Evolutionary conservation across 805 yeast species (phyloP), one percentile per base, ranked within the genome.

Genomic region (Lachancea sp.): DNA sequence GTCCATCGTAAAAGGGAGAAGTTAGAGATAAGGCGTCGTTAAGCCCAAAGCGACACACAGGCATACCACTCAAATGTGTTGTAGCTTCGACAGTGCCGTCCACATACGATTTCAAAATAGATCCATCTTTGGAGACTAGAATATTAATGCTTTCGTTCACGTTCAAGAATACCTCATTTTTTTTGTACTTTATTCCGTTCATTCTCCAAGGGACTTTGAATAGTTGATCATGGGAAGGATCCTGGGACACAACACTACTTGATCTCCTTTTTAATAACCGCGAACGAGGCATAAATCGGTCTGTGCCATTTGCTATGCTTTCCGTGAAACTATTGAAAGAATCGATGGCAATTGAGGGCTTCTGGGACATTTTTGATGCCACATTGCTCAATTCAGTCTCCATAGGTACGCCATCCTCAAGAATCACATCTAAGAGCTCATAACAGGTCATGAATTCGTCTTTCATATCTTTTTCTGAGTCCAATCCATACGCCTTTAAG

Each of bases 31-130:
- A 22, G 12, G 72, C 63, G 46, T 83, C 88, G 46, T 79, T 77
- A 35, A 90, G 69, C 0, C 90, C 95, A 57, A 89, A 80, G 35
- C 78, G 75, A 58, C 96, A 89, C 18, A 72, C 72, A 0, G 97
- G 96, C 74, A 78, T 76, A 3, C 96, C 96, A 0, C 84, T 72
- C 9, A 89, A 62, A 31, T 78, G 85, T 0, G 90, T 68, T 36
- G 80, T 78, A 72, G 86, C 72, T 37, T 72, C 69, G 34, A 89
- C 77, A 8, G 73, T 66, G 4, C 97, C 97, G 47, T 82, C 85
- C 18, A 88, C 84, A 52, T 77, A 80, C 0, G 88, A 72, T 42
- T 83, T 71, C 22, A 85, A 63, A 1, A 83, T 69, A 15, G 77
- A 72, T 1, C 86, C 84, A 41, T 75, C 72, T 6, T 80, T 69